phyloP scores from a whole-genome alignment of 2,329 filamentous ascomycete species.

The Diaporthe caulivora region DNA sequence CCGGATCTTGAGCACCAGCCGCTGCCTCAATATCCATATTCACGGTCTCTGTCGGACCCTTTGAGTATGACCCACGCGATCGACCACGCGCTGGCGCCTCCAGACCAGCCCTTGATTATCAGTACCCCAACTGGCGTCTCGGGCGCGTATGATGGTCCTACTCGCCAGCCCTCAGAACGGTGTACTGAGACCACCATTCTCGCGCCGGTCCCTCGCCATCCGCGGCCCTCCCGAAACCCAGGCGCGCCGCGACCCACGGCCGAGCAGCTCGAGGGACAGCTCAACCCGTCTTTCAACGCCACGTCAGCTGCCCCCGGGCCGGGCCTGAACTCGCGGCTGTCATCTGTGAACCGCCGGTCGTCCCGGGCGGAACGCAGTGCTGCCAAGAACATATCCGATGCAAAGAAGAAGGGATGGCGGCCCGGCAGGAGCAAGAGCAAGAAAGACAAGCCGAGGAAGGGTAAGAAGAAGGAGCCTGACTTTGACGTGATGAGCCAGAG shows the following conservation, averaged over 20 bases:
- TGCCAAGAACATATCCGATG: constrained; percentile 72
- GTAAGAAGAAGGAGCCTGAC: constrained; percentile 46
- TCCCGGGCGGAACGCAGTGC: constrained; percentile 72
- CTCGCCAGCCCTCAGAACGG: constrained; percentile 48
- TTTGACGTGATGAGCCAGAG: constrained; percentile 58
- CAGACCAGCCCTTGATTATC: constrained; percentile 70
- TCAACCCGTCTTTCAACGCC: constrained; percentile 30
- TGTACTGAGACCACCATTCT: constrained; percentile 60
- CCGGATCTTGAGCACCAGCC: constrained; percentile 16
- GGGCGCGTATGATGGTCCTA: constrained; percentile 64
- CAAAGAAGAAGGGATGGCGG: constrained; percentile 67
- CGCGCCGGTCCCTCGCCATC: constrained; percentile 66
- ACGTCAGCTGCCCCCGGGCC: constrained; percentile 39
- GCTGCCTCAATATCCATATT: constrained; percentile 30
- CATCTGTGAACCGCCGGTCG: constrained; percentile 59
- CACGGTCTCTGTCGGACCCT: constrained; percentile 28
- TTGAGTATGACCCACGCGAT: constrained; percentile 40
- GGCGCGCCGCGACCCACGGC: constrained; percentile 58
- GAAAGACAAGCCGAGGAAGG: constrained; percentile 55
- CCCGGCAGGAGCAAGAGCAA: constrained; percentile 54
- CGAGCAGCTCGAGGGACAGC: constrained; percentile 61
- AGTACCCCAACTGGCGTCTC: constrained; percentile 69
- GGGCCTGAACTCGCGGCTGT: constrained; percentile 52
- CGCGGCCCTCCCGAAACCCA: constrained; percentile 53
- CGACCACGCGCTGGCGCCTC: constrained; percentile 43